A percentile compares a stretch with the other conserved stretches of the same genome.
phyloP scores from a whole-genome alignment of 495 filamentous ascomycete genomes.

The Penicillium atrosanguineum region DNA sequence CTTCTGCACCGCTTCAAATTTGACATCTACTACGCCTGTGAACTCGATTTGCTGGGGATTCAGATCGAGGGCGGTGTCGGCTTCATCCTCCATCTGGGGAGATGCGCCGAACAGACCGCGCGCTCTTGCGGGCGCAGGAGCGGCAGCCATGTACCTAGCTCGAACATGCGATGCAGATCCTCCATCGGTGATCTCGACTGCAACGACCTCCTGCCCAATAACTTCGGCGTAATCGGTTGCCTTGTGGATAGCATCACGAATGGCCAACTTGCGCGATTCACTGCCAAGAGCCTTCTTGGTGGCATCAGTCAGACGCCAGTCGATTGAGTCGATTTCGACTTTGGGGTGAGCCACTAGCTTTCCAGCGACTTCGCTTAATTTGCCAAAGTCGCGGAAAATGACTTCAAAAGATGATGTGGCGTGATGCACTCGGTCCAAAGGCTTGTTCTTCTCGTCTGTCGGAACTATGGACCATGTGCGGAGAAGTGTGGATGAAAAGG shows the following conservation, averaged over 20 bases:
- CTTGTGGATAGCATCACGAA: constrained; percentile 19
- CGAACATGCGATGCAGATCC: neutral
- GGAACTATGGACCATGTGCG: constrained; percentile 9
- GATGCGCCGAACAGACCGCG: no score
- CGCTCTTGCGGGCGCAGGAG: neutral
- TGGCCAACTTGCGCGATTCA: constrained; percentile 16
- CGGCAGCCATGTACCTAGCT: neutral
- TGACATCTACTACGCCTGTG: neutral
- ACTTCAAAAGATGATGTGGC: constrained; percentile 8
- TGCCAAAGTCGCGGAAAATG: constrained; percentile 16
- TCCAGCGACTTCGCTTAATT: constrained; percentile 13
- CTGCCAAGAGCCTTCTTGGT: constrained; percentile 12
- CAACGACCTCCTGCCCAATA: constrained; percentile 12
- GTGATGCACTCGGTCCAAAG: constrained; percentile 2
- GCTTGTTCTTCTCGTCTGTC: constrained; percentile 4
- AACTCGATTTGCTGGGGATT: neutral
- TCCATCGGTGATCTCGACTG: constrained; percentile 12
- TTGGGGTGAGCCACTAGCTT: constrained; percentile 8
- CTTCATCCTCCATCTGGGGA: neutral
- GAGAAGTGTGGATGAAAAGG: constrained; percentile 14
- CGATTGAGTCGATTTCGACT: constrained; percentile 20
- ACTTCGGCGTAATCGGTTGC: constrained; percentile 23
- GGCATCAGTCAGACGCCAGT: constrained; percentile 23
- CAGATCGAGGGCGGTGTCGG: neutral
- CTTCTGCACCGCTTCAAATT: neutral